Percentiles rank a stretch among this genome's conserved stretches.
These are phyloP conservation scores for Gynochthodes officinalis DNA, from an alignment of 257 asterid genomes.

Conservation along the genomic window DNA sequence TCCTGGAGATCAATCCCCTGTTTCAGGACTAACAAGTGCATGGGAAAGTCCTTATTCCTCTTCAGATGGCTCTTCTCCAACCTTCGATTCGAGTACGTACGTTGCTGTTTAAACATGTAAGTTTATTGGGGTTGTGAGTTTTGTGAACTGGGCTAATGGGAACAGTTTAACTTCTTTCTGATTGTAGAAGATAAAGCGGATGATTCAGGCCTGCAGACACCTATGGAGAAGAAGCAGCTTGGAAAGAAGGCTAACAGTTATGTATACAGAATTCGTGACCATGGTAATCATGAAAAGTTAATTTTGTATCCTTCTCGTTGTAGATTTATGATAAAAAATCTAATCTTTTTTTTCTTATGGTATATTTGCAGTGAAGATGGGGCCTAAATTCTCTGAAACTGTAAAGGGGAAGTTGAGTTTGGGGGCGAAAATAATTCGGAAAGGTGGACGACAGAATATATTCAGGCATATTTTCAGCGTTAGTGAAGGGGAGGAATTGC, in stretches of 20 bases:
- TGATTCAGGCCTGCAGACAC: slow-evolving; percentile 21
- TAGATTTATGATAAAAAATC: neutral
- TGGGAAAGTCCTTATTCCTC: slow-evolving; percentile 35
- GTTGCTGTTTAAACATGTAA: too few species aligned
- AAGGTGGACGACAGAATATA: slow-evolving; percentile 75
- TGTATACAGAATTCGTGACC: slow-evolving; percentile 66
- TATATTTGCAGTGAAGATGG: slow-evolving; percentile 56
- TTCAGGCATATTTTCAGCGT: slow-evolving; percentile 53
- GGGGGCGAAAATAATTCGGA: slow-evolving; percentile 60
- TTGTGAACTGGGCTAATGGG: neutral
- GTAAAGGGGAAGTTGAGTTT: slow-evolving; percentile 80
- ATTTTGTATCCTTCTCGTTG: neutral
- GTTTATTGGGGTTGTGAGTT: neutral
- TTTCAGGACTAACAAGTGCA: slow-evolving; percentile 38
- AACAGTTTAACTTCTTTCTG: neutral
- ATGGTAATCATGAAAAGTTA: slow-evolving; percentile 36
- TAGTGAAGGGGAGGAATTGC: slow-evolving; percentile 48
- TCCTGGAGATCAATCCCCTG: slow-evolving; percentile 36
- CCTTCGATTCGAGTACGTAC: slow-evolving; percentile 28
- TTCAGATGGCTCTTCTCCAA: slow-evolving; percentile 32
- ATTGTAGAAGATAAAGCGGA: slow-evolving; percentile 36
- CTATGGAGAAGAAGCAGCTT: slow-evolving; percentile 36
- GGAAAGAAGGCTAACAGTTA: slow-evolving; percentile 48
- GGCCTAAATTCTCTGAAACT: slow-evolving; percentile 68
- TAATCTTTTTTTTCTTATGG: too few species aligned